Evolutionary conservation across 2,329 filamentous ascomycete genomes (phyloP), one percentile per base, ranked within the genome.

Genomic region (Tolypocladium cylindrosporum): DNA sequence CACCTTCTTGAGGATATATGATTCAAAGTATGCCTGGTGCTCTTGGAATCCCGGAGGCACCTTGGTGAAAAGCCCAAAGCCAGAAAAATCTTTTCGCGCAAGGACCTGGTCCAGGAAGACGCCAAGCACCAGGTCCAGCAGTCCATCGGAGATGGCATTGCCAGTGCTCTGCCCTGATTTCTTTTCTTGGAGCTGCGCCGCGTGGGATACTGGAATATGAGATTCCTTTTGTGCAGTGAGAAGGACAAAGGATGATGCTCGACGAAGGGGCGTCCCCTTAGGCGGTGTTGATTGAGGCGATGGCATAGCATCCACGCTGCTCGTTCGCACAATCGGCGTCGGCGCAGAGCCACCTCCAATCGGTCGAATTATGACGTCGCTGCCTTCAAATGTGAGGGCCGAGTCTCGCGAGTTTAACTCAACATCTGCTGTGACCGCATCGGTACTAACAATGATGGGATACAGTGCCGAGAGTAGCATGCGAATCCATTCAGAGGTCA

Each of bases 11-110:
- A 97, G 76, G 3, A 97, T 77, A 68, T 92, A 97, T 0, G 94
- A 96, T 68, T 96, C 91, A 63, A 99, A 97, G 69, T 92, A 96
- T 0, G 91, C 91, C 66, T 97, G 92, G 64, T 97, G 91, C 68
- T 97, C 94, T 64, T 93, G 85, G 66, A 96, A 96, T 0, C 93
- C 92, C 0, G 94, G 91, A 1, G 95, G 94, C 0, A 93, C 88
- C 69, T 94, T 96, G 56, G 90, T 77, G 67, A 90, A 96, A 11
- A 99, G 75, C 0, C 88, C 86, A 56, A 99, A 89, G 0, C 94
- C 93, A 3, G 87, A 80, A 67, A 97, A 99, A 56, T 99, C 94
- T 69, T 96, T 96, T 34, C 91, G 86, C 37, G 81, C 82, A 48
- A 96, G 83, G 0, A 97, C 76, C 65, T 97, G 91, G 65, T 97